These are phyloP conservation scores for Pythium apleroticum DNA, from an alignment of 352 stramenopile genomes.

Conservation along the genomic window DNA sequence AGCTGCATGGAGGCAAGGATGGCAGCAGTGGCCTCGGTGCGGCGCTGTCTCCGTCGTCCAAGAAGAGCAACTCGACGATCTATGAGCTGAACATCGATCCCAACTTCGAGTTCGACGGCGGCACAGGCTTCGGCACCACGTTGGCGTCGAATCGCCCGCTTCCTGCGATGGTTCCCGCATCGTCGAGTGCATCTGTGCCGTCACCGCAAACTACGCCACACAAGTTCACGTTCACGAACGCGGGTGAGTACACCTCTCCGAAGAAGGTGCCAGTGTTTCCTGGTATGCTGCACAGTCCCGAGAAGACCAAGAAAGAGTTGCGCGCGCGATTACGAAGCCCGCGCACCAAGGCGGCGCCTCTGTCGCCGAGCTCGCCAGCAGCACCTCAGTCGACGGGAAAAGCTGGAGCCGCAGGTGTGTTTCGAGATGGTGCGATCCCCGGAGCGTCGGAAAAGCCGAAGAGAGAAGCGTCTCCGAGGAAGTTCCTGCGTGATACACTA, in stretches of 20 bases:
- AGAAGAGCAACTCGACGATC: constrained; percentile 27
- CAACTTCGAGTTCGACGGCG: constrained; percentile 73
- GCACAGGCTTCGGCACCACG: constrained; percentile 58
- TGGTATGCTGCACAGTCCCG: constrained; percentile 55
- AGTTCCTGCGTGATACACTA: constrained; percentile 63
- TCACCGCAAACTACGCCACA: constrained; percentile 27
- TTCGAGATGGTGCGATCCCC: neutral
- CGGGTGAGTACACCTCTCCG: constrained; percentile 65
- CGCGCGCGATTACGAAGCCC: constrained; percentile 24
- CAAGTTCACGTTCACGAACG: constrained; percentile 72
- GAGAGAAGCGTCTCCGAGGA: constrained; percentile 56
- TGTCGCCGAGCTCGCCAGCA: neutral
- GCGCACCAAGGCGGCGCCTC: constrained; percentile 16
- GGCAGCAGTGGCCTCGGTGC: neutral
- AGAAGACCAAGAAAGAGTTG: constrained; percentile 37
- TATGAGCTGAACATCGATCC: constrained; percentile 57
- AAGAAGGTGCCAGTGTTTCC: constrained; percentile 81
- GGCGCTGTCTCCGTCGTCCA: neutral
- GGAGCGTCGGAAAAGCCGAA: constrained; percentile 32
- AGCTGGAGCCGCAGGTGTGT: neutral
- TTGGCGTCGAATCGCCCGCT: constrained; percentile 59
- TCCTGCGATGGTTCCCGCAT: constrained; percentile 27
- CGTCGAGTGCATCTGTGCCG: neutral
- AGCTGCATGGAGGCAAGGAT: neutral
- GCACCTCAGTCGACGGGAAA: neutral